Percentiles rank a stretch among this genome's conserved stretches.
phyloP scores from a whole-genome alignment of 768 basidiomycete genomes.

The Krasilnikovozyma curviuscula region DNA sequence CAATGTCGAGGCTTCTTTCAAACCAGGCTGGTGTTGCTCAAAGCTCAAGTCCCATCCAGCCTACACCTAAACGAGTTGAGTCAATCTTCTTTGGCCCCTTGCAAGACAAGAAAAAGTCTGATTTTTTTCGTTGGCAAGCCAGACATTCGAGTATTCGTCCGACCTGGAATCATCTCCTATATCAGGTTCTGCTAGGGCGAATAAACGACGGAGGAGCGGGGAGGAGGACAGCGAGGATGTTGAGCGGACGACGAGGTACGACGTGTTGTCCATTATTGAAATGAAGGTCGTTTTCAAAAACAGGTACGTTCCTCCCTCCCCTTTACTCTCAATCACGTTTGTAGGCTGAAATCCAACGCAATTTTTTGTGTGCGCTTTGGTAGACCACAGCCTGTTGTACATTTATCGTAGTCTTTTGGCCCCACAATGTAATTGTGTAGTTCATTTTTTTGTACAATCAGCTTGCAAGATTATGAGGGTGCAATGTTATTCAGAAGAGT shows the following conservation, averaged over 20 bases:
- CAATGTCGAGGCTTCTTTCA: background rate
- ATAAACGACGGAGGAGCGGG: background rate
- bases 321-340: too few species aligned
- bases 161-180: constrained; percentile 4
- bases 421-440: too few species aligned
- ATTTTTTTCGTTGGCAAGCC: background rate
- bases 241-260: constrained; percentile 33
- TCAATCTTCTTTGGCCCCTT: background rate
- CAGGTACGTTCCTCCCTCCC: constrained; percentile 37
- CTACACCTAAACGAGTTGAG: too few species aligned
- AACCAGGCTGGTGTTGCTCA: background rate
- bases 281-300: constrained; percentile 68
- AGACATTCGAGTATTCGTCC: constrained; percentile 10
- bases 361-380: too few species aligned
- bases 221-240: constrained; percentile 17
- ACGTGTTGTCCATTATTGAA: constrained; percentile 50
- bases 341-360: too few species aligned
- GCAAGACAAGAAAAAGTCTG: background rate
- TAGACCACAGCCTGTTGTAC: too few species aligned
- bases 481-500: too few species aligned
- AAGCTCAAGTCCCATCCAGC: background rate
- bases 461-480: too few species aligned
- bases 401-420: too few species aligned
- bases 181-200: background rate
- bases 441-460: too few species aligned